phyloP scores from a whole-genome alignment of 441 rosid genomes.

The Syzygium syzygioides region DNA sequence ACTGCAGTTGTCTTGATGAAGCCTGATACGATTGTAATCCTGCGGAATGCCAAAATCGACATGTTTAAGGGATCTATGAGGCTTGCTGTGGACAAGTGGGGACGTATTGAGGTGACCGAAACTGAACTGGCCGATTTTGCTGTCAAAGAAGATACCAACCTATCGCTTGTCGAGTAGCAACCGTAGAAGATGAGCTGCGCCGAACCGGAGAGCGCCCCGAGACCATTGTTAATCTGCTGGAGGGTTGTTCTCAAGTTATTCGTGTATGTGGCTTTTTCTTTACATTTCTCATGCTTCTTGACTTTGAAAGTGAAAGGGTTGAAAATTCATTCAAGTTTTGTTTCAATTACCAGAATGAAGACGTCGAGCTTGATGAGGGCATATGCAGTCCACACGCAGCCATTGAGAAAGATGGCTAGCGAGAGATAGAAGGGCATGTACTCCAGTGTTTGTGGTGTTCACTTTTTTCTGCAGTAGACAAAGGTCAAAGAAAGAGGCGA shows the following conservation, averaged over 20 bases:
- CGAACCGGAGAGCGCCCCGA: conserved; percentile 30
- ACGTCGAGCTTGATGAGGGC: conserved; percentile 49
- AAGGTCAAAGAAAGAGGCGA: neutral
- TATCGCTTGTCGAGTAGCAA: conserved; percentile 17
- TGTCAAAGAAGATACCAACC: conserved; percentile 7
- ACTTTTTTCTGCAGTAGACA: conserved; percentile 40
- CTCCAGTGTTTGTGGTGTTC: conserved; percentile 51
- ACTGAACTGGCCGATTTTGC: conserved; percentile 9
- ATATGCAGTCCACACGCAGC: conserved; percentile 47
- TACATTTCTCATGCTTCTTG: neutral
- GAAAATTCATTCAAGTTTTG: too few relatives aligned
- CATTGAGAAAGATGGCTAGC: conserved; percentile 40
- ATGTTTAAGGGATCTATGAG: conserved; percentile 19
- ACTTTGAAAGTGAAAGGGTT: too few relatives aligned
- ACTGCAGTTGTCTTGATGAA: conserved; percentile 9
- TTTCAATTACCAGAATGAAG: conserved; percentile 4
- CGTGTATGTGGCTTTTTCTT: neutral
- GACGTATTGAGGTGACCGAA: conserved; percentile 10
- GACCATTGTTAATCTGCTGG: conserved; percentile 51
- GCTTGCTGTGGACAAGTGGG: conserved; percentile 17
- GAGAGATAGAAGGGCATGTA: conserved; percentile 81
- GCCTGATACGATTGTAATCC: neutral
- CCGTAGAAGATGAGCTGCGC: conserved; percentile 34
- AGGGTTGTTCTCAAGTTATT: neutral
- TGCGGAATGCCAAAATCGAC: conserved; percentile 15